A percentile compares a stretch with the other conserved stretches of the same genome.
Conservation (phyloP, 2,329 filamentous ascomycete species). For the Geosmithia flava region DNA sequence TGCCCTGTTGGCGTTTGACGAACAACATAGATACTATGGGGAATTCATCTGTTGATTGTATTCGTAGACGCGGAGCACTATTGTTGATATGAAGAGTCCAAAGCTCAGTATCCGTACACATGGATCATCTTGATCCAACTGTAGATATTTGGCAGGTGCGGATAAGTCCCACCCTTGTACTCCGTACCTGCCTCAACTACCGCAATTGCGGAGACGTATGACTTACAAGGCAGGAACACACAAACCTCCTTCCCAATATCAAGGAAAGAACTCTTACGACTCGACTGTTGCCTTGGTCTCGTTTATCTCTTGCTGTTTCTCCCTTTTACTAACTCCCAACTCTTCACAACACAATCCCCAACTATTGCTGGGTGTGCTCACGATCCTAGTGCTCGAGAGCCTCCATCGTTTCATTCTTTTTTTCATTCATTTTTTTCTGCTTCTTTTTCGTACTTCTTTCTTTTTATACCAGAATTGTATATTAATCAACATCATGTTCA, state of each 20-base stretch:
- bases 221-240: neutral
- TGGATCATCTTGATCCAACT: too few species aligned
- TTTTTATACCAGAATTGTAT: neutral
- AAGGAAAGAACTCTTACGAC: neutral
- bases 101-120: too few species aligned
- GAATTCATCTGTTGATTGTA: too few species aligned
- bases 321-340: neutral
- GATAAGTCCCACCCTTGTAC: neutral
- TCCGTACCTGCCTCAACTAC: neutral
- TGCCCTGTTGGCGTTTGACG: too few species aligned
- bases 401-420: neutral
- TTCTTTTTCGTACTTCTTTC: too few species aligned
- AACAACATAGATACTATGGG: too few species aligned
- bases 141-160: neutral
- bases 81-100: too few species aligned
- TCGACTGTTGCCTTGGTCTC: neutral
- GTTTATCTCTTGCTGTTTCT: neutral
- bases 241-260: too few species aligned
- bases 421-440: neutral
- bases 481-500: neutral
- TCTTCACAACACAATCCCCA: neutral
- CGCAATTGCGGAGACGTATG: neutral
- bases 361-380: neutral
- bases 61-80: too few species aligned
- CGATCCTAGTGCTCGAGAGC: neutral